phyloP scores from a whole-genome alignment of 495 filamentous ascomycete species.

The Chaetomidium leptoderma region DNA sequence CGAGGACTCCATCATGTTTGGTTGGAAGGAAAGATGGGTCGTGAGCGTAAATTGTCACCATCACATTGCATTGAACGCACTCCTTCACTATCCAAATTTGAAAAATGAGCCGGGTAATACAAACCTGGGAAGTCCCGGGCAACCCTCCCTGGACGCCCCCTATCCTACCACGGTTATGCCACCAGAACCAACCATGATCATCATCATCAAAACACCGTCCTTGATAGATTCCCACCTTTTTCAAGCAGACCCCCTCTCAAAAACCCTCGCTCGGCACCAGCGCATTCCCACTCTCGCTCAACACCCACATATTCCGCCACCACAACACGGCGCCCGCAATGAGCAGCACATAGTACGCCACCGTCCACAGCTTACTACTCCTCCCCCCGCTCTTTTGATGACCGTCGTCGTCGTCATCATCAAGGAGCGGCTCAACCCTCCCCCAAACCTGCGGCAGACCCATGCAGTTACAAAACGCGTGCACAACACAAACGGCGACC shows the following conservation, averaged over 20 bases:
- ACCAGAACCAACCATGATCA: too few species aligned
- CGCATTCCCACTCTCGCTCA: constrained; percentile 60
- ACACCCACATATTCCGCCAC: constrained; percentile 61
- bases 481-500: constrained; percentile 64
- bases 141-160: too few species aligned
- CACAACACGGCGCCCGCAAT: constrained; percentile 67
- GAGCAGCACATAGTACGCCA: constrained; percentile 72
- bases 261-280: constrained; percentile 37
- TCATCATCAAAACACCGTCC: background rate
- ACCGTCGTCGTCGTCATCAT: background rate
- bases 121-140: too few species aligned
- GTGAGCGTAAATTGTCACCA: too few species aligned
- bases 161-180: too few species aligned
- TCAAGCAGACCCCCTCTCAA: background rate
- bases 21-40: too few species aligned
- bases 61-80: too few species aligned
- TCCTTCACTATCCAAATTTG: too few species aligned
- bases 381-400: background rate
- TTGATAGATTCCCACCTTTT: background rate
- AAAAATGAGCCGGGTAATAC: too few species aligned
- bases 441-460: constrained; percentile 88
- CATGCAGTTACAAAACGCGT: constrained; percentile 90
- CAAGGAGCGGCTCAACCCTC: constrained; percentile 49
- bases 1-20: too few species aligned
- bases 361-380: constrained; percentile 55